These are phyloP conservation scores for Catharanthus roseus DNA, from an alignment of 257 asterid genomes.

Conservation along the genomic window DNA sequence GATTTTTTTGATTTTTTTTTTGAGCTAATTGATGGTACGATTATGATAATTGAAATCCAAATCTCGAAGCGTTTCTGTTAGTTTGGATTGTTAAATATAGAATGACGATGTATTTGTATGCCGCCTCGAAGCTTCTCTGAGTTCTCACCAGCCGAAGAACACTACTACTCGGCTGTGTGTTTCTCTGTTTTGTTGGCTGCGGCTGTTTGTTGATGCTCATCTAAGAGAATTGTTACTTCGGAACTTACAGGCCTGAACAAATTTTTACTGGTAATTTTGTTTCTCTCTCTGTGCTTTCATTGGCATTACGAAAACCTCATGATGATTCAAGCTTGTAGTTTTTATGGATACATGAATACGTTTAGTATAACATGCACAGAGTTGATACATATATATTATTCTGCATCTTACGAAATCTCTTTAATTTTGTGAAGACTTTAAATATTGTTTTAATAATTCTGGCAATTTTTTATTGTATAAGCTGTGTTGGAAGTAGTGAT, in stretches of 20 bases:
- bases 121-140: neutral
- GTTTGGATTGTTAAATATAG: neutral
- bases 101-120: neutral
- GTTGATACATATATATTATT: neutral
- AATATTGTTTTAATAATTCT: neutral
- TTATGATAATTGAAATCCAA: neutral
- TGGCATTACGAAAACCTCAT: neutral
- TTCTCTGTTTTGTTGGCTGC: neutral
- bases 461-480: neutral
- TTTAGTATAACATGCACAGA: neutral
- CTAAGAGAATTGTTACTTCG: conserved; percentile 3
- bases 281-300: neutral
- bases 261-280: conserved; percentile 2
- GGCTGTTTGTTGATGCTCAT: conserved; percentile 21
- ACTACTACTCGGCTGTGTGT: neutral
- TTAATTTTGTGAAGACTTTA: neutral
- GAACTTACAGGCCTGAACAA: neutral
- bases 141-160: neutral
- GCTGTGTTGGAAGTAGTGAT: neutral
- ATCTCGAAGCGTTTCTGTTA: neutral
- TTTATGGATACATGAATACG: neutral
- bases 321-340: neutral
- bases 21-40: neutral
- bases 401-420: neutral
- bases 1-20: neutral